A percentile compares a stretch with the other conserved stretches of the same genome.
These are phyloP conservation scores for Erysiphe pisi DNA, from an alignment of 2,329 filamentous ascomycete genomes.

Conservation along the genomic window DNA sequence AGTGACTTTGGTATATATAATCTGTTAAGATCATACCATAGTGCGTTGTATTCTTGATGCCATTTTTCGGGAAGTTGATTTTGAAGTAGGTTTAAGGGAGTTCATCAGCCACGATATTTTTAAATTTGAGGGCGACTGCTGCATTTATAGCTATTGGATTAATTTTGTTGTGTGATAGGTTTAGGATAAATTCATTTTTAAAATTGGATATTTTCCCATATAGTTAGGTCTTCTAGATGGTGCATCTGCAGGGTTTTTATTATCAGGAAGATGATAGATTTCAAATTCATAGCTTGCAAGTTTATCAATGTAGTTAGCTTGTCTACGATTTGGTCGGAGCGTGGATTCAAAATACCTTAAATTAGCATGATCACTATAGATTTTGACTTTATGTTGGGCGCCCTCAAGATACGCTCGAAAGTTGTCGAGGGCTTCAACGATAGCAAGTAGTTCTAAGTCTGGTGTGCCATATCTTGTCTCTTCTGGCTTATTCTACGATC, in stretches of 20 bases:
- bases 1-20: slow-evolving; percentile 3
- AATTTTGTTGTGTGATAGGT: not conserved
- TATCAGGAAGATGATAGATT: not conserved
- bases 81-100: not conserved
- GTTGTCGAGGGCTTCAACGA: not conserved
- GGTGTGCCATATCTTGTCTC: slow-evolving; percentile 1
- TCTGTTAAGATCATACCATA: not conserved
- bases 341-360: slow-evolving; percentile 17
- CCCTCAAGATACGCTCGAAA: slow-evolving; percentile 25
- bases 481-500: not conserved
- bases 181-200: not conserved
- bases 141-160: not conserved
- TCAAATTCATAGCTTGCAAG: slow-evolving; percentile 7
- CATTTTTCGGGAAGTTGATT: not conserved
- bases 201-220: not conserved
- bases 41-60: not conserved
- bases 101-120: not conserved
- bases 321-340: not conserved
- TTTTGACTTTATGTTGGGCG: slow-evolving; percentile 19
- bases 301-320: slow-evolving; percentile 17
- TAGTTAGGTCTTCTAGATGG: slow-evolving; percentile 6
- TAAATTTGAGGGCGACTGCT: not conserved
- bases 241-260: not conserved
- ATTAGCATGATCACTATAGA: slow-evolving; percentile 23
- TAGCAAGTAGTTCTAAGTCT: slow-evolving; percentile 16